Evolutionary conservation across 305 asterid genomes (phyloP).

Genomic region (Fraxinus platypoda): DNA sequence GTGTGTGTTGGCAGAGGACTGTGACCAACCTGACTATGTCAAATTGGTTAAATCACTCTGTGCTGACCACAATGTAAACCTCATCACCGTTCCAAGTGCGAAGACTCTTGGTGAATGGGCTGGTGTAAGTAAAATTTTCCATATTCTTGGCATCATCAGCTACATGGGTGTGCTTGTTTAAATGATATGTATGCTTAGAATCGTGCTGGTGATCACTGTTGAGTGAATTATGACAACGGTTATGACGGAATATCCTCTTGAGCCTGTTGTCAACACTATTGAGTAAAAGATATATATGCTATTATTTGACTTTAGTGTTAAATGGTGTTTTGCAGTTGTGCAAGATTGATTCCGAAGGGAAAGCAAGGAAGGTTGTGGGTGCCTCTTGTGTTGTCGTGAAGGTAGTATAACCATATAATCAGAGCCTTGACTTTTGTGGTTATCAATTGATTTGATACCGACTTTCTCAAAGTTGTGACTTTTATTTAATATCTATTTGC

Average conservation of each 20-base stretch:
- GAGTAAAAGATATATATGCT: conserved; percentile 20
- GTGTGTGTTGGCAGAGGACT: conserved; percentile 85
- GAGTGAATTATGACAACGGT: conserved; percentile 34
- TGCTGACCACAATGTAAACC: conserved; percentile 72
- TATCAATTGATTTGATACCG: neutral
- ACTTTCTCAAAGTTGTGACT: neutral
- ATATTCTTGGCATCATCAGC: neutral
- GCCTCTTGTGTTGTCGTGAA: conserved; percentile 81
- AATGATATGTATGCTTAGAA: neutral
- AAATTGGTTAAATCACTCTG: conserved; percentile 74
- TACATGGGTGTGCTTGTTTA: neutral
- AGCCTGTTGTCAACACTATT: conserved; percentile 43
- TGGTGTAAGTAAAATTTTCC: neutral
- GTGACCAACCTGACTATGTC: conserved; percentile 63
- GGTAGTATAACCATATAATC: conserved; percentile 33
- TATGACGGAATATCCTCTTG: conserved; percentile 62
- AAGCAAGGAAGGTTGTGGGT: conserved; percentile 85
- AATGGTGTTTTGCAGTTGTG: conserved; percentile 52
- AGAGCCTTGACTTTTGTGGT: neutral
- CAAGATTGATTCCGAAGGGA: conserved; percentile 90
- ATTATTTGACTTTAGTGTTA: conserved; percentile 47
- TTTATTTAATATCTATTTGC: neutral
- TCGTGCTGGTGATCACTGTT: neutral
- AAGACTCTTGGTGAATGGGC: neutral
- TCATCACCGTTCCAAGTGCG: conserved; percentile 4